These are phyloP conservation scores for Tuber magnatum DNA, from an alignment of 495 filamentous ascomycete genomes.

Conservation along the genomic window DNA sequence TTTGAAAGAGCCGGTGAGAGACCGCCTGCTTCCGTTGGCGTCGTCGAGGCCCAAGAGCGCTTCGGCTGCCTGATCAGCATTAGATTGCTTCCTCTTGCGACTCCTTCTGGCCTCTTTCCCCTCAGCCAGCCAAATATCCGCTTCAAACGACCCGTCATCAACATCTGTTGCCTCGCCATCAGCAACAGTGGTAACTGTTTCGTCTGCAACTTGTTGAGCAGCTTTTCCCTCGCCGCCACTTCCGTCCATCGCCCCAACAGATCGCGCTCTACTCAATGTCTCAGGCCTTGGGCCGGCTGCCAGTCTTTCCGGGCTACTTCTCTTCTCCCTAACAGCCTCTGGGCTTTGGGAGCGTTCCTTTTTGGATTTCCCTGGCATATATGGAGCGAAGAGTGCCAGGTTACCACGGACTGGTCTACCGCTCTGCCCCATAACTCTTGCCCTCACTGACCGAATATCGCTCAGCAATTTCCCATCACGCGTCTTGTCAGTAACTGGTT, in stretches of 20 bases:
- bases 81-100: slow-evolving; percentile 25
- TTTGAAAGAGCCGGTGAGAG: slow-evolving; percentile 34
- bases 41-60: slow-evolving; percentile 14
- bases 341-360: not conserved
- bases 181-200: not conserved
- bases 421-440: slow-evolving; percentile 21
- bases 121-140: slow-evolving; percentile 36
- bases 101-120: slow-evolving; percentile 22
- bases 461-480: slow-evolving; percentile 37
- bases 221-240: slow-evolving; percentile 10
- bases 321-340: not conserved
- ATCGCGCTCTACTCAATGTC: slow-evolving; percentile 16
- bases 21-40: slow-evolving; percentile 13
- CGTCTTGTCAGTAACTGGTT: slow-evolving; percentile 28
- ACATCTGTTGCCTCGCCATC: slow-evolving; percentile 14
- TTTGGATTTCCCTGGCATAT: slow-evolving; percentile 30
- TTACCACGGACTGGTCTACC: slow-evolving; percentile 25
- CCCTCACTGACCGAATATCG: slow-evolving; percentile 39
- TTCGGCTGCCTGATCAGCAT: slow-evolving; percentile 14
- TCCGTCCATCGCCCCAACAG: slow-evolving; percentile 22
- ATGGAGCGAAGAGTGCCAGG: slow-evolving; percentile 35
- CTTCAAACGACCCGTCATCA: slow-evolving; percentile 25
- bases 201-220: not conserved
- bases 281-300: slow-evolving; percentile 5
- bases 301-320: not conserved